These are phyloP conservation scores for Obba rivulosa DNA, from an alignment of 768 basidiomycete species.

Conservation along the genomic window DNA sequence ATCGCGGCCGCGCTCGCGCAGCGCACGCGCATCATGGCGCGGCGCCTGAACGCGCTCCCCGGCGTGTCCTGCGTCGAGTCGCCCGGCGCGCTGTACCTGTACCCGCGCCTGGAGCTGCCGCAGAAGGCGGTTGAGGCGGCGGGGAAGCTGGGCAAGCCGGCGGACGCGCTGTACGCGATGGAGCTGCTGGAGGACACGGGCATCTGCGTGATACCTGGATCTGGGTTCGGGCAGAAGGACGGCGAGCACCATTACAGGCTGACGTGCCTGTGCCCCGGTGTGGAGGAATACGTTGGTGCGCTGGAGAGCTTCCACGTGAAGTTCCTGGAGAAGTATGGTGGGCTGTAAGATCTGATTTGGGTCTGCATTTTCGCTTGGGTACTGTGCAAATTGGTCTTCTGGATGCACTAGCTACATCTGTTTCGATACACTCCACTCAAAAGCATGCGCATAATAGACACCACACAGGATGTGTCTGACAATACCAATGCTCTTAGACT, in stretches of 20 bases:
- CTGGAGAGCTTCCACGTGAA: slow-evolving; percentile 69
- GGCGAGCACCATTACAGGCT: slow-evolving; percentile 88
- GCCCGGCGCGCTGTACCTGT: slow-evolving; percentile 92
- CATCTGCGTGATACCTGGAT: slow-evolving; percentile 91
- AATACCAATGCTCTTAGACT: no score
- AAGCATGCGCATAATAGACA: no score
- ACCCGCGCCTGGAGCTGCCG: slow-evolving; percentile 76
- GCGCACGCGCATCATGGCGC: slow-evolving; percentile 69
- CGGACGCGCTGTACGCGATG: slow-evolving; percentile 88
- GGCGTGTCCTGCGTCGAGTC: slow-evolving; percentile 90
- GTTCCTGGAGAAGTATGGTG: slow-evolving; percentile 49
- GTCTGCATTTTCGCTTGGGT: no score
- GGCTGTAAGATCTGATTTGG: slow-evolving; percentile 2
- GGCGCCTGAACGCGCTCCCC: slow-evolving; percentile 72
- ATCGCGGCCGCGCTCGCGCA: slow-evolving; percentile 72
- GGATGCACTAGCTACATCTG: no score
- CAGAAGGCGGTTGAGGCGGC: slow-evolving; percentile 71
- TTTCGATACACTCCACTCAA: no score
- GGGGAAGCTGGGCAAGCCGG: slow-evolving; percentile 61
- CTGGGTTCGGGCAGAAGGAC: slow-evolving; percentile 90
- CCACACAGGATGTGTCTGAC: no score
- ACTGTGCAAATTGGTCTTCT: no score
- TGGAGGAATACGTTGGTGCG: slow-evolving; percentile 86
- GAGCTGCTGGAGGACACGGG: slow-evolving; percentile 82
- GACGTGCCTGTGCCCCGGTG: slow-evolving; percentile 92